A percentile compares a stretch with the other conserved stretches of the same genome.
phyloP scores from a whole-genome alignment of 2,329 filamentous ascomycete species.

The Fulvia fulva region DNA sequence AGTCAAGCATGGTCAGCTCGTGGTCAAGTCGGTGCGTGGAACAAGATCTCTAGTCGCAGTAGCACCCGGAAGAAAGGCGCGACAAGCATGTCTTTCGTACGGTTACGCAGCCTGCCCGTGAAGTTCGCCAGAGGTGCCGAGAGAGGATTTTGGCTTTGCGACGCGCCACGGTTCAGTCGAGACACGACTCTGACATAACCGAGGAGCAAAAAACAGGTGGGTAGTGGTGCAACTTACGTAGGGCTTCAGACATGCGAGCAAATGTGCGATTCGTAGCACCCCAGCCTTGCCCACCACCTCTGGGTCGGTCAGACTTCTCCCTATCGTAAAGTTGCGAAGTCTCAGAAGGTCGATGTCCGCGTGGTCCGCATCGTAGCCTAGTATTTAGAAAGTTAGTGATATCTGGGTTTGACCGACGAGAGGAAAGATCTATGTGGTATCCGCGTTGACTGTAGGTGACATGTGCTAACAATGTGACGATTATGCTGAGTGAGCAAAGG shows the following conservation, averaged over 20 bases:
- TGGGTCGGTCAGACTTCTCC: conserved; percentile 61
- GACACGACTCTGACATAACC: conserved; percentile 1
- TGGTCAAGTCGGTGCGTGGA: neutral
- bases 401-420: neutral
- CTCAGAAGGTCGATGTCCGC: conserved; percentile 76
- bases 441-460: no score
- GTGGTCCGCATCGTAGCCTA: conserved; percentile 50
- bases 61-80: neutral
- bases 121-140: neutral
- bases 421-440: no score
- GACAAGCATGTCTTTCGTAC: neutral
- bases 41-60: neutral
- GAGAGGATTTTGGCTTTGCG: neutral
- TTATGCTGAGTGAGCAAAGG: neutral
- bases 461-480: neutral
- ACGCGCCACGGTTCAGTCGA: conserved; percentile 6
- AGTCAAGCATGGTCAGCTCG: neutral
- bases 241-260: conserved; percentile 66
- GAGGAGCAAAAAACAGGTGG: neutral
- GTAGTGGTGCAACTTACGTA: conserved; percentile 61
- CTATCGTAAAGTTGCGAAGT: conserved; percentile 73
- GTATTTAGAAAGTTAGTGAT: neutral
- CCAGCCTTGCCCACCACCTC: conserved; percentile 60
- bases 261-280: conserved; percentile 60
- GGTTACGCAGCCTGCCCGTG: neutral